Base-by-base conservation (phyloP, 2,329 filamentous ascomycete species). In the Aspergillus glaucus region DNA sequence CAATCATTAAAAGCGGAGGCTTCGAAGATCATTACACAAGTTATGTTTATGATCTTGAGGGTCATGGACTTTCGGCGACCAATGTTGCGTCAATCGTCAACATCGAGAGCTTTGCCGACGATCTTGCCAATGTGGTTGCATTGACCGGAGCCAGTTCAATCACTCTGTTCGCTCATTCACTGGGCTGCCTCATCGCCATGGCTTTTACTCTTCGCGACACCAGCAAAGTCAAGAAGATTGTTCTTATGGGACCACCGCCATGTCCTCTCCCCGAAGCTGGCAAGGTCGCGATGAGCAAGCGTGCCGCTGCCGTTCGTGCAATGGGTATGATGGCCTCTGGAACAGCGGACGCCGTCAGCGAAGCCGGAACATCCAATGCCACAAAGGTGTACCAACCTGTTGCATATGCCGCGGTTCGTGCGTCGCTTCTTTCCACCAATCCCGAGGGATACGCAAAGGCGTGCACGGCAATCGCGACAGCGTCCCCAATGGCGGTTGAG, bases 381-480 rank as follows among this genome's bases (percentile, higher is more conserved):
- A 72, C 68, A 4, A 68, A 71, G 51, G 47, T 52, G 1, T 54
- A 57, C 0, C 73, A 72, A n/a, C 65, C 68, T 0, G 48, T 79
- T 1, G 72, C 70, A 1, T 50, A 72, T 8, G 59, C 70, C 2
- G 74, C 76, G 0, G 62, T 75, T 7, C 59, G 72, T 5, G 55
- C 75, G 22, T 74, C 70, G 4, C 60, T 81, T 2, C 59, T 79
- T 0, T 60, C 66, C 0, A 75, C 78, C 52, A 73, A 79, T 52
- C 67, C 75, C 0, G 78, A 81, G 52, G 75, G 74, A 1, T 81
- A 80, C 57, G 78, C 78, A 1, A 81, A 81, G 51, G 78, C 69
- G 0, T 77, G 75, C 39, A 64, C 65, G 24, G 78, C 78, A 2
- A 63, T 80, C 26, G 78, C 73, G 3, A 62, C 62, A 3, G 69